Conservation (phyloP, 306 rosid species). For the Potentilla sterilis region DNA sequence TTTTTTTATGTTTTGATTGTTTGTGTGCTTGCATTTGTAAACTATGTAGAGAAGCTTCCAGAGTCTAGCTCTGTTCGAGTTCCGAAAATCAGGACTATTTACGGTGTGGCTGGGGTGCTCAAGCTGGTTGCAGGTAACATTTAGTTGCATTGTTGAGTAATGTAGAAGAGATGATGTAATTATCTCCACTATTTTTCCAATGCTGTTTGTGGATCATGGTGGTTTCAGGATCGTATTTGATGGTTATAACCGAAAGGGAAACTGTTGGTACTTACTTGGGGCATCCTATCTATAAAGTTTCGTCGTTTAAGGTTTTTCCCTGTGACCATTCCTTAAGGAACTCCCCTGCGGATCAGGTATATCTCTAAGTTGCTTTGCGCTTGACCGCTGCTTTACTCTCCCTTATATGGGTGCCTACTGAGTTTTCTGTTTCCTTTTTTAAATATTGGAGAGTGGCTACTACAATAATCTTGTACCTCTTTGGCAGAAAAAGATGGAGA, state of each 20-base stretch:
- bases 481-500: constrained; percentile 81
- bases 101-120: constrained; percentile 80
- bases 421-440: neutral
- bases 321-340: constrained; percentile 72
- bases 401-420: neutral
- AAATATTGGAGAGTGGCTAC: constrained; percentile 14
- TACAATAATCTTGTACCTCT: constrained; percentile 31
- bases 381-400: neutral
- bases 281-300: constrained; percentile 70
- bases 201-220: constrained; percentile 19
- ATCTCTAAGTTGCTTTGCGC: constrained; percentile 20
- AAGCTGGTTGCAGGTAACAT: constrained; percentile 81
- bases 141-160: too few species aligned
- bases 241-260: constrained; percentile 71
- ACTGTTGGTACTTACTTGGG: constrained; percentile 83
- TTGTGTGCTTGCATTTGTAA: neutral
- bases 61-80: constrained; percentile 62
- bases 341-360: constrained; percentile 71
- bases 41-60: constrained; percentile 72
- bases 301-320: constrained; percentile 71
- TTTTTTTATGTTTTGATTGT: neutral
- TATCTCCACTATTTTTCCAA: constrained; percentile 17
- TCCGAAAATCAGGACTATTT: constrained; percentile 72
- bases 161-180: too few species aligned
- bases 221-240: constrained; percentile 69